phyloP scores from a whole-genome alignment of 1,284 basidiomycete genomes.

The Irpex rosettiformis region DNA sequence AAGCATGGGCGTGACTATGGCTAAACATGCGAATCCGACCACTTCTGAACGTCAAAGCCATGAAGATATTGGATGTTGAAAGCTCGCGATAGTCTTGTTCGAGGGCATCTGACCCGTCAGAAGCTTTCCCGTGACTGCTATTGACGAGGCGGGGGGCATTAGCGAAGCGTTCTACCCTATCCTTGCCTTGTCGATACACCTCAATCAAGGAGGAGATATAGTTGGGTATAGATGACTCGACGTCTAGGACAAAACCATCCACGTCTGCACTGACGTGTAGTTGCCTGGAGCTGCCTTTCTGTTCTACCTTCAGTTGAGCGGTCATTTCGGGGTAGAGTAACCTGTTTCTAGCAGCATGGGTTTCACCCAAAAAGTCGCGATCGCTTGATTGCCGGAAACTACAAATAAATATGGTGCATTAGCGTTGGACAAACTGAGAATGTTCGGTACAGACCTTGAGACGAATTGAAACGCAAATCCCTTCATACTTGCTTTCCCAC shows the following conservation, averaged over 20 bases:
- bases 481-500: conserved; percentile 70
- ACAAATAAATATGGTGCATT: conserved; percentile 9
- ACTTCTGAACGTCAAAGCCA: conserved; percentile 77
- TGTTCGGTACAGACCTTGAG: conserved; percentile 46
- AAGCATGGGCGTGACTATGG: conserved; percentile 28
- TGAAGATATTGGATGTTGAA: conserved; percentile 61
- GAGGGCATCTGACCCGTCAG: conserved; percentile 9
- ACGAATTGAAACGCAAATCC: conserved; percentile 85
- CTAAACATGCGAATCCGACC: conserved; percentile 73
- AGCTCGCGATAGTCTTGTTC: conserved; percentile 34
- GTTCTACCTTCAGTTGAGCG: conserved; percentile 66
- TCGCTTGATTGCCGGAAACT: conserved; percentile 76
- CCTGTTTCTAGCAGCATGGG: conserved; percentile 70
- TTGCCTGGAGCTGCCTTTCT: conserved; percentile 46
- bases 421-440: background rate
- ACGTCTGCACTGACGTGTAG: conserved; percentile 72
- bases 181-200: conserved; percentile 81
- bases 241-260: conserved; percentile 82
- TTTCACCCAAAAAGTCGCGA: conserved; percentile 69
- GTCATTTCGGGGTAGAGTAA: conserved; percentile 80
- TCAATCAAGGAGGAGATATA: conserved; percentile 80
- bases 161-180: conserved; percentile 65
- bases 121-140: conserved; percentile 33
- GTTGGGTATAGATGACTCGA: conserved; percentile 80
- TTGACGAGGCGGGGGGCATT: conserved; percentile 36